Evolutionary conservation across 2,329 filamentous ascomycete species (phyloP).

Genomic region (Hymenoscyphus fructigenus): DNA sequence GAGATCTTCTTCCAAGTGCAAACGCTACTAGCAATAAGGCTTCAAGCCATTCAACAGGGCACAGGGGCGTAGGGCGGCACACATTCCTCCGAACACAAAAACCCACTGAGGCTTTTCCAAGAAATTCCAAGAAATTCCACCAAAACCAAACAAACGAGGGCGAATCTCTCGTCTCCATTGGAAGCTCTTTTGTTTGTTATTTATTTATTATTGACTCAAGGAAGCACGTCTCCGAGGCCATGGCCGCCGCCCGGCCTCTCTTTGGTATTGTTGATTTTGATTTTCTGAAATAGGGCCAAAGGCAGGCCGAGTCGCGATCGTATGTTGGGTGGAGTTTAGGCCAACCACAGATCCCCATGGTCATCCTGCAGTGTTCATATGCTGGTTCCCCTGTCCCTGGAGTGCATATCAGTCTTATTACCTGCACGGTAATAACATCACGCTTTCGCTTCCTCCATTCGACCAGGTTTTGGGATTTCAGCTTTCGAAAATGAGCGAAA

Average conservation of each 20-base stretch:
- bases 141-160: no score
- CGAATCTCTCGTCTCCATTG: no score
- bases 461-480: background rate
- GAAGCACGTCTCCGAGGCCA: background rate
- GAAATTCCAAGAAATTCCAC: no score
- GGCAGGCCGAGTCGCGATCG: background rate
- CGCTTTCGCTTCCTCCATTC: background rate
- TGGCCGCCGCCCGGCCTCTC: background rate
- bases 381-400: background rate
- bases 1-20: background rate
- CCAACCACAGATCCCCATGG: background rate
- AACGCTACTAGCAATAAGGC: background rate
- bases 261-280: background rate
- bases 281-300: background rate
- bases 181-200: background rate
- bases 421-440: background rate
- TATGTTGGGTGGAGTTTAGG: background rate
- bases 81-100: background rate
- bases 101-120: background rate
- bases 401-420: background rate
- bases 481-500: background rate
- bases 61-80: background rate
- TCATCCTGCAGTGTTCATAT: background rate
- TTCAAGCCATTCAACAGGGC: background rate
- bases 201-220: background rate